Conservation (phyloP, 2,329 filamentous ascomycete species). For the Fusarium sambucinum region DNA sequence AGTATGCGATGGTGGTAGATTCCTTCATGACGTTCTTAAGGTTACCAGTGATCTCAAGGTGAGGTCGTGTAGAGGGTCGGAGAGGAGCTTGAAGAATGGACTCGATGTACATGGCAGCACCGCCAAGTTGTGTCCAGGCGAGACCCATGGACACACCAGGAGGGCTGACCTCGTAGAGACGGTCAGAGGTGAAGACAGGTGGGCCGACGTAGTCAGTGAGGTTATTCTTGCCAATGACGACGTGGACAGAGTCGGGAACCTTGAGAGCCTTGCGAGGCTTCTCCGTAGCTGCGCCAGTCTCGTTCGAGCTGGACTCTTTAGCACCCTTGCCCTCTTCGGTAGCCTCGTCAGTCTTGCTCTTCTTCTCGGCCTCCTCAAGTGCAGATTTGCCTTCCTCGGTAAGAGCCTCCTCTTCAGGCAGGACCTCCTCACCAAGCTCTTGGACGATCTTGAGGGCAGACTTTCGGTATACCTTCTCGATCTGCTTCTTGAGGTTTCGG, state of each 20-base stretch:
- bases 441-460: slow-evolving; percentile 97
- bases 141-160: slow-evolving; percentile 97
- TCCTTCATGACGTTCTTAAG: slow-evolving; percentile 98
- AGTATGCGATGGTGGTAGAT: slow-evolving; percentile 94
- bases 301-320: slow-evolving; percentile 51
- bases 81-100: slow-evolving; percentile 91
- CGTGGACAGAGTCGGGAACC: slow-evolving; percentile 88
- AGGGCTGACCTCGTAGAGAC: slow-evolving; percentile 93
- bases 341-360: slow-evolving; percentile 76
- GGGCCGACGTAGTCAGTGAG: slow-evolving; percentile 97
- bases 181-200: slow-evolving; percentile 93
- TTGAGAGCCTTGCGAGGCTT: slow-evolving; percentile 80
- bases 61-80: slow-evolving; percentile 77
- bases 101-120: slow-evolving; percentile 96
- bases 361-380: slow-evolving; percentile 76
- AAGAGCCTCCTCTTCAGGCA: slow-evolving; percentile 83
- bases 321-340: slow-evolving; percentile 60
- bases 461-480: slow-evolving; percentile 98
- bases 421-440: slow-evolving; percentile 86
- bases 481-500: slow-evolving; percentile 98
- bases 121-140: slow-evolving; percentile 97
- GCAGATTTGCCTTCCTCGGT: slow-evolving; percentile 89
- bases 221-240: slow-evolving; percentile 88
- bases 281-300: slow-evolving; percentile 64
- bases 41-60: slow-evolving; percentile 92